Base-by-base conservation (phyloP, 2,329 filamentous ascomycete species). In the Fusarium agapanthi region DNA sequence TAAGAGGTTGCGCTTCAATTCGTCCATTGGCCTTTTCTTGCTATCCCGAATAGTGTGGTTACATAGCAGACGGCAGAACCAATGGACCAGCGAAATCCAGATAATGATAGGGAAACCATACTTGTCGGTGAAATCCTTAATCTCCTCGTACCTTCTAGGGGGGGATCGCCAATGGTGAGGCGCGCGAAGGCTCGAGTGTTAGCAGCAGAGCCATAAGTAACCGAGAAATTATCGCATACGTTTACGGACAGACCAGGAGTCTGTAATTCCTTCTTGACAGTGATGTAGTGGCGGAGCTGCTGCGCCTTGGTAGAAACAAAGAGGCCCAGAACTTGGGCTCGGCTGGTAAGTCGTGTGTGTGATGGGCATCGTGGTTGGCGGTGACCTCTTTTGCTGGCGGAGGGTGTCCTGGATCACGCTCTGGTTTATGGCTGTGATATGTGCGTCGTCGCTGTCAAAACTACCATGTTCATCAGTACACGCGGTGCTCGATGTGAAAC, bases 51-150 rank as follows among this genome's bases (percentile, higher is more conserved):
- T 10, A 12, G 13, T 22, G 26, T 15, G n/a, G 22, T 10, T 15
- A 28, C 22, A 28, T 22, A 15, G 5, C 1, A 11, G 24, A 26
- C 8, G 18, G 18, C 7, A 10, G 43, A 15, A 11, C 11, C 5
- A 10, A 6, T 16, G 38, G 13, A 41, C 5, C 5, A n/a, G 22
- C 1, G 13, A n/a, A 13, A n/a, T 41, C 14, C 22, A 24, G 13
- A 41, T 87, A 7, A 16, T 41, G 40, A 41, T 41, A 41, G 40
- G 40, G 40, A 24, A 41, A 24, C 8, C 40, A 41, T 41, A 41
- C 22, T 24, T 41, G 8, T 41, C 40, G 40, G 40, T 24, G 40
- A 41, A 5, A 10, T 41, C 40, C 40, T 41, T 16, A 14, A 41
- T 8, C 40, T 41, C 5, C 40, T 41, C 22, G 22, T 41, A 6